These are phyloP conservation scores for Juglanconis oblonga DNA, from an alignment of 2,329 filamentous ascomycete species.

Conservation along the genomic window DNA sequence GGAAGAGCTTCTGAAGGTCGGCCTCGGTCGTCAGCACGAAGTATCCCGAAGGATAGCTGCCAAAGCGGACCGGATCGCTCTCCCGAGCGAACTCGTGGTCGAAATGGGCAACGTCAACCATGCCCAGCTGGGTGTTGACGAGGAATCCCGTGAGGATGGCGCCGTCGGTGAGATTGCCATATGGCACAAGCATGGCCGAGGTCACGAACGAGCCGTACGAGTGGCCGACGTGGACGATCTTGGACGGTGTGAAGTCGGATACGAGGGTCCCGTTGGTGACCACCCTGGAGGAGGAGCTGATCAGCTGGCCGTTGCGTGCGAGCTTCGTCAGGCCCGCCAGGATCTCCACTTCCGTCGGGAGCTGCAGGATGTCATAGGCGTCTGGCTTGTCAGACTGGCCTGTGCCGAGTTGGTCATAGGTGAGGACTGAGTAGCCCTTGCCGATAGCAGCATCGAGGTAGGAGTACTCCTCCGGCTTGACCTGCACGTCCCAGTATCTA, in stretches of 20 bases:
- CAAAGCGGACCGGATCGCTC: constrained; percentile 21
- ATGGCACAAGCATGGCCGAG: constrained; percentile 16
- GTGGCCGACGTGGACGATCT: constrained; percentile 28
- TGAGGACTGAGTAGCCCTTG: constrained; percentile 36
- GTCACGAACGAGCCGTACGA: constrained; percentile 22
- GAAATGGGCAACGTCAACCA: constrained; percentile 19
- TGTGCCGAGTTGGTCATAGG: constrained; percentile 37
- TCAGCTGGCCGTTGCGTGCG: constrained; percentile 32
- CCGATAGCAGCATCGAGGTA: constrained; percentile 33
- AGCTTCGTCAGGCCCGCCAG: constrained; percentile 34
- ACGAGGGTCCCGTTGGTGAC: constrained; percentile 22
- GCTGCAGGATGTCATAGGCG: constrained; percentile 37
- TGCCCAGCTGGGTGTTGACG: constrained; percentile 23
- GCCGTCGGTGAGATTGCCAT: constrained; percentile 31
- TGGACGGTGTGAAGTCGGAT: constrained; percentile 25
- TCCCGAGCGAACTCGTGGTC: constrained; percentile 23
- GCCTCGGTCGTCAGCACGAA: constrained; percentile 23
- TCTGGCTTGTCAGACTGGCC: constrained; percentile 35
- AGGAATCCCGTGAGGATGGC: constrained; percentile 37
- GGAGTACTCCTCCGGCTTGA: constrained; percentile 30
- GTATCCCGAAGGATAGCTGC: constrained; percentile 22
- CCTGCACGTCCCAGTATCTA: constrained; percentile 33
- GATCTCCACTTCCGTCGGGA: constrained; percentile 36
- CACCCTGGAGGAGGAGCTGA: constrained; percentile 21
- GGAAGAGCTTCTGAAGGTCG: constrained; percentile 32